A percentile compares a stretch with the other conserved stretches of the same genome.
phyloP scores from a whole-genome alignment of 2,329 filamentous ascomycete genomes.

The Aspergillus sp. region DNA sequence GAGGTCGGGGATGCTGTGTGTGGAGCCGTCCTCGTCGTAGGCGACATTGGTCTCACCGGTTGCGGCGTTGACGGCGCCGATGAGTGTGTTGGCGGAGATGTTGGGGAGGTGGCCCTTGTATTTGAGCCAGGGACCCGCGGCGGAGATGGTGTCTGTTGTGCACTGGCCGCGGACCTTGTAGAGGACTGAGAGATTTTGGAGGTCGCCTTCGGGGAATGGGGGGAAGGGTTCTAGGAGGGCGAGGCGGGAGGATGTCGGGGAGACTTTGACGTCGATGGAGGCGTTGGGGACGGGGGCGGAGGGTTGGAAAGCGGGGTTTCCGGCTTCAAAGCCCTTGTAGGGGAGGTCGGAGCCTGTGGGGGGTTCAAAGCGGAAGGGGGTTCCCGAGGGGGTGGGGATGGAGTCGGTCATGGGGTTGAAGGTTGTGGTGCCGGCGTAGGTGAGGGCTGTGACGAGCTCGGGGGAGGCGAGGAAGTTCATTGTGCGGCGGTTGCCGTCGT shows the following conservation, averaged over 20 bases:
- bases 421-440: slow-evolving; percentile 86
- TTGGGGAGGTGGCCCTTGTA: slow-evolving; percentile 99
- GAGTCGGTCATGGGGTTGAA: slow-evolving; percentile 95
- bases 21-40: slow-evolving; percentile 79
- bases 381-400: slow-evolving; percentile 77
- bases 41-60: slow-evolving; percentile 92
- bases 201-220: slow-evolving; percentile 76
- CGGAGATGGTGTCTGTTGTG: slow-evolving; percentile 98
- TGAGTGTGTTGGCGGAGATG: slow-evolving; percentile 96
- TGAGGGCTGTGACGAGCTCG: slow-evolving; percentile 94
- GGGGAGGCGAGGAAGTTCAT: slow-evolving; percentile 99
- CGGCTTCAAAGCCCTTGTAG: slow-evolving; percentile 77
- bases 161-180: slow-evolving; percentile 98
- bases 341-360: slow-evolving; percentile 67
- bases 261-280: slow-evolving; percentile 73
- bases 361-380: slow-evolving; percentile 81
- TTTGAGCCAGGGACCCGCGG: slow-evolving; percentile 95
- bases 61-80: slow-evolving; percentile 89
- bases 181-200: slow-evolving; percentile 79
- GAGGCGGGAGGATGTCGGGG: slow-evolving; percentile 85
- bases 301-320: slow-evolving; percentile 74
- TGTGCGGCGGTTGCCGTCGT: slow-evolving; percentile 93
- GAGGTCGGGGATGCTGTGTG: slow-evolving; percentile 82
- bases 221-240: slow-evolving; percentile 89
- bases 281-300: slow-evolving; percentile 74